Evolutionary conservation across 2,329 filamentous ascomycete genomes (phyloP).

Genomic region (Aspergillus uvarum): DNA sequence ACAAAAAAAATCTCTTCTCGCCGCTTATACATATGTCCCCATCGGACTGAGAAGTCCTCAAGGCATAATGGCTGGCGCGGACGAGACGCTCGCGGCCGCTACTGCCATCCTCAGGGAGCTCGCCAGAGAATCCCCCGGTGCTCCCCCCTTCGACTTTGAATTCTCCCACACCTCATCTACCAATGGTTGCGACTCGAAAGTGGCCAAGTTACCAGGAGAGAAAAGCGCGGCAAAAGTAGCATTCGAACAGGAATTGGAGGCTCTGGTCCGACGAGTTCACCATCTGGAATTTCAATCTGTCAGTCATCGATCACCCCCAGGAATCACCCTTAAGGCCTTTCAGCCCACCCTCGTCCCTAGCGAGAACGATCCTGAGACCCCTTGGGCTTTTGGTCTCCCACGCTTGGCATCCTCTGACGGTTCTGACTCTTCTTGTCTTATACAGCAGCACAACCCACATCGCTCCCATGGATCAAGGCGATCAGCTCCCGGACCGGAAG

Average conservation of each 20-base stretch:
- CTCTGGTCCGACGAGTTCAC: slow-evolving; percentile 74
- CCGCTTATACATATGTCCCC: slow-evolving; percentile 21
- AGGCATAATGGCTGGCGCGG: slow-evolving; percentile 48
- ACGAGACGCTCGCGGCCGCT: slow-evolving; percentile 50
- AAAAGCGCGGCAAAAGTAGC: slow-evolving; percentile 72
- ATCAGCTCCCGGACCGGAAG: slow-evolving; percentile 33
- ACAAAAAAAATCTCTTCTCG: slow-evolving; percentile 7
- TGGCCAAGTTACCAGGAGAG: slow-evolving; percentile 73
- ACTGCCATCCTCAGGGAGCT: slow-evolving; percentile 48
- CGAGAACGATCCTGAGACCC: slow-evolving; percentile 38
- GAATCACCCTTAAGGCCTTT: slow-evolving; percentile 71
- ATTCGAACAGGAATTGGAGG: slow-evolving; percentile 79
- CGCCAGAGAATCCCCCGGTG: slow-evolving; percentile 41
- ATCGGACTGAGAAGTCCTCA: slow-evolving; percentile 25
- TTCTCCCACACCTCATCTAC: slow-evolving; percentile 31
- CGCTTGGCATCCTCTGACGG: slow-evolving; percentile 34
- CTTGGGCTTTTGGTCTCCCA: slow-evolving; percentile 37
- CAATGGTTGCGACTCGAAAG: slow-evolving; percentile 53
- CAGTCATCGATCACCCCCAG: slow-evolving; percentile 58
- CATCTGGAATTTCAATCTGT: slow-evolving; percentile 77
- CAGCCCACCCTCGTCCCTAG: slow-evolving; percentile 63
- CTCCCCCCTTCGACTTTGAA: slow-evolving; percentile 38
- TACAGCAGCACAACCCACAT: slow-evolving; percentile 40
- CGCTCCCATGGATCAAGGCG: slow-evolving; percentile 40
- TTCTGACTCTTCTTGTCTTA: slow-evolving; percentile 34